Percentiles rank a stretch among this genome's conserved stretches.
phyloP scores from a whole-genome alignment of 164 flowering plant species.

The Berberis vulgaris region DNA sequence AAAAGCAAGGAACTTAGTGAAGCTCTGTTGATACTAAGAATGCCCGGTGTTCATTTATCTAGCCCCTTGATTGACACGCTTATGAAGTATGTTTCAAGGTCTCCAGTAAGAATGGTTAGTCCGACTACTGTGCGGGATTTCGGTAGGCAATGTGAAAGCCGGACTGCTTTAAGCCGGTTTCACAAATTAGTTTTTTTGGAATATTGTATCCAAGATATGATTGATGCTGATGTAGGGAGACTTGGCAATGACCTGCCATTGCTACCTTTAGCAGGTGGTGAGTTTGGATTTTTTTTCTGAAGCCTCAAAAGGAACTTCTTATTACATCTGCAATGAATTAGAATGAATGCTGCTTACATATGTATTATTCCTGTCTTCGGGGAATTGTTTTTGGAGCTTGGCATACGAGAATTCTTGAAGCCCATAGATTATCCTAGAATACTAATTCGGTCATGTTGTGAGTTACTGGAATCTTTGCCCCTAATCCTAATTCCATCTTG shows the following conservation, averaged over 20 bases:
- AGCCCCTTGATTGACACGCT: slow-evolving; percentile 42
- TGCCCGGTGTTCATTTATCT: slow-evolving; percentile 67
- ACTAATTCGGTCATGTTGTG: too few species aligned
- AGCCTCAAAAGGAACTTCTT: slow-evolving; percentile 41
- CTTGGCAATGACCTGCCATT: slow-evolving; percentile 51
- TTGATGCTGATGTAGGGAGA: slow-evolving; percentile 67
- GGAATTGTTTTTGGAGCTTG: slow-evolving; percentile 75
- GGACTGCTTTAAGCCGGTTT: slow-evolving; percentile 26
- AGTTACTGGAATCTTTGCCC: too few species aligned
- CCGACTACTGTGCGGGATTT: slow-evolving; percentile 57
- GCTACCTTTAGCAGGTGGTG: slow-evolving; percentile 82
- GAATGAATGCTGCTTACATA: slow-evolving; percentile 61
- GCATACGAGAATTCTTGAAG: slow-evolving; percentile 63
- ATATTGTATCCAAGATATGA: slow-evolving; percentile 83
- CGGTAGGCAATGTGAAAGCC: slow-evolving; percentile 31
- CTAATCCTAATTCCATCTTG: too few species aligned
- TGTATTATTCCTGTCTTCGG: slow-evolving; percentile 89
- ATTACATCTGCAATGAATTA: slow-evolving; percentile 66
- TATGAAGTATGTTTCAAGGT: slow-evolving; percentile 30
- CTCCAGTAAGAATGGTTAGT: slow-evolving; percentile 56
- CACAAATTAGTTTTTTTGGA: slow-evolving; percentile 70
- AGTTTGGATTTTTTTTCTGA: slow-evolving; percentile 60
- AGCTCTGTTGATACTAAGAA: slow-evolving; percentile 58
- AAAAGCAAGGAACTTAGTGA: slow-evolving; percentile 56
- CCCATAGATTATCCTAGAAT: slow-evolving; percentile 72